These are phyloP conservation scores for Hondaea fermentalgiana DNA, from an alignment of 108 stramenopile species.

Conservation along the genomic window DNA sequence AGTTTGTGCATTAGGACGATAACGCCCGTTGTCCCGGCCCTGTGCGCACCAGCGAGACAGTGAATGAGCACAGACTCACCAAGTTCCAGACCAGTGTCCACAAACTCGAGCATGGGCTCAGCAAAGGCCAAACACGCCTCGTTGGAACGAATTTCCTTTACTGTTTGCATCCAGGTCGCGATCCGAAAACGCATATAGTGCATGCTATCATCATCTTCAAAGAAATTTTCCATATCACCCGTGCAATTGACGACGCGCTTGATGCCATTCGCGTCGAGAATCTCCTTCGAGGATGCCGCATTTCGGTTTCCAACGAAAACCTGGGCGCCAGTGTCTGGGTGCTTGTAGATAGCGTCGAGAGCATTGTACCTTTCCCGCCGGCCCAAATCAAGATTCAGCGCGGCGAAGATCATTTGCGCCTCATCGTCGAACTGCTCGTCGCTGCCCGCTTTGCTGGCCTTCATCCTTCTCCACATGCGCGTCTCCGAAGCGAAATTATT, in stretches of 20 bases:
- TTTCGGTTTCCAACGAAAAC: constrained; percentile 33
- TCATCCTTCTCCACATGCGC: too few relatives aligned
- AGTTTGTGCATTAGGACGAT: constrained; percentile 21
- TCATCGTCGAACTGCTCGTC: not conserved
- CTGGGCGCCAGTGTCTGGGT: constrained; percentile 13
- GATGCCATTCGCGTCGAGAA: not conserved
- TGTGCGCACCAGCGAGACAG: constrained; percentile 45
- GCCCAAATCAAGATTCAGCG: not conserved
- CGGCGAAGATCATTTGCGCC: not conserved
- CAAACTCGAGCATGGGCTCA: not conserved
- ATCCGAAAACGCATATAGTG: constrained; percentile 15
- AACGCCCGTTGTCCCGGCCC: constrained; percentile 43
- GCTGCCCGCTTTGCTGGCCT: too few relatives aligned
- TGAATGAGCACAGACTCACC: constrained; percentile 36
- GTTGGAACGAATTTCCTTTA: not conserved
- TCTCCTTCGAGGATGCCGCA: not conserved
- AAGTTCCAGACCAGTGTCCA: not conserved
- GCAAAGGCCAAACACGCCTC: not conserved
- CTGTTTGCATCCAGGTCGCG: not conserved
- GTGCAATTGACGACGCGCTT: constrained; percentile 31
- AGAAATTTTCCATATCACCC: not conserved
- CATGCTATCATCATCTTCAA: not conserved
- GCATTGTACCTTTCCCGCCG: constrained; percentile 3
- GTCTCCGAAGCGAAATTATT: too few relatives aligned
- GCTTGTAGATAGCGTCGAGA: constrained; percentile 20